Base-by-base conservation (phyloP, 2,329 filamentous ascomycete genomes). In the Chaetomiaceae sp. region DNA sequence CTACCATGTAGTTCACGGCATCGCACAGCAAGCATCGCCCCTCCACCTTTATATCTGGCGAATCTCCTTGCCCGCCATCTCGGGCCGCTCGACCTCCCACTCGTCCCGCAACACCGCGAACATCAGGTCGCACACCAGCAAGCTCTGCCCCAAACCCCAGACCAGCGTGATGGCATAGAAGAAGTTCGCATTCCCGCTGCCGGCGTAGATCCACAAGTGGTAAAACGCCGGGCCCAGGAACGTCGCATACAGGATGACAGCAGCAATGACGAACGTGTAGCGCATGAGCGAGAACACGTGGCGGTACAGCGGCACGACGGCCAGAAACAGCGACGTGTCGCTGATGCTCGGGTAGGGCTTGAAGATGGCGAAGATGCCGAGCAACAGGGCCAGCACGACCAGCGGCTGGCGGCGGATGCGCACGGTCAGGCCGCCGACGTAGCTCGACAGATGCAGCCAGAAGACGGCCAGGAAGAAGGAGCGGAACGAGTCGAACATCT, bases 161-260 rank as follows among this genome's bases (percentile, higher is more conserved):
- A 98, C 93, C n/a, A 98, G 71, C 0, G 93, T 98, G 59, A 98
- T 97, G 55, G 93, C 93, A 63, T 98, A 98, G 70, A 98, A 98
- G 70, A 98, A 98, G 65, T 98, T 98, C 49, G 93, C 93, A 60
- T 98, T 98, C 22, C 93, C 93, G 47, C 89, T 95, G 40, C 93
- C 93, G 2, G 93, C 93, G 62, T 97, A 98, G 48, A 98, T 91
- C 93, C 93, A 98, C 5, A 98, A 73, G 62, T 98, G 84, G 64
- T 97, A 95, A 63, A 98, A 98, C 0, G 90, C 89, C 1, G 93
- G 93, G 0, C 93, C 93, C 0, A 98, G 76, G 52, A 95, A 83
- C 3, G 84, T 85, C 19, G 88, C 84, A 65, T 98, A 98, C 9
- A 97, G 70, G 32, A 98, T 75, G 2, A 86, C 86, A 0, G 89